These are phyloP conservation scores for Kluyveromyces marxianus DNA, from an alignment of 1,139 yeast genomes.

Conservation along the genomic window DNA sequence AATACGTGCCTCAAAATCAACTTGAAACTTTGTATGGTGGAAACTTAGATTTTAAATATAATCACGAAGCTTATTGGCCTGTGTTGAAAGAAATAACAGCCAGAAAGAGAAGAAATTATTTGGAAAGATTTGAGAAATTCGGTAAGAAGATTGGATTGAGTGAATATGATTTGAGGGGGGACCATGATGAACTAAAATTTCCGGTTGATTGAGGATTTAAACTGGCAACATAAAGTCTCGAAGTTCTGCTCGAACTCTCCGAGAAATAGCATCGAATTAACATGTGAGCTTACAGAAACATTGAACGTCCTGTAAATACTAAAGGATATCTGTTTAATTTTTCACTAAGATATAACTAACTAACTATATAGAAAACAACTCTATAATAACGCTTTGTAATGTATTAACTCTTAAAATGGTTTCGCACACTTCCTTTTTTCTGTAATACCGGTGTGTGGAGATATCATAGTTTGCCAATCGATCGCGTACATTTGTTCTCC, in stretches of 20 bases:
- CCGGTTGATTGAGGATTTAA: slow-evolving; percentile 25
- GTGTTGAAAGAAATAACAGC: slow-evolving; percentile 53
- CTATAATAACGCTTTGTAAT: too few species aligned
- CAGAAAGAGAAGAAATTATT: slow-evolving; percentile 46
- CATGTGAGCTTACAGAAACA: too few species aligned
- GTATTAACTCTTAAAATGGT: slow-evolving; percentile 42
- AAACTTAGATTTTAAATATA: slow-evolving; percentile 68
- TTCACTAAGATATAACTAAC: too few species aligned
- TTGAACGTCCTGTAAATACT: too few species aligned
- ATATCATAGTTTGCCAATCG: slow-evolving; percentile 95
- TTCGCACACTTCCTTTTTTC: slow-evolving; percentile 91
- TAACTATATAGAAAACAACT: too few species aligned
- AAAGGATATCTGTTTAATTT: too few species aligned
- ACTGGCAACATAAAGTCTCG: background rate
- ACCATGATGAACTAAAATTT: slow-evolving; percentile 37
- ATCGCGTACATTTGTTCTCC: slow-evolving; percentile 83
- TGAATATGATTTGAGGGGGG: slow-evolving; percentile 72
- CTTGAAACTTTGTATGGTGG: slow-evolving; percentile 85
- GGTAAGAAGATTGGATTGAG: slow-evolving; percentile 74
- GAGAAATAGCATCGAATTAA: too few species aligned
- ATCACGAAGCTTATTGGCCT: slow-evolving; percentile 77
- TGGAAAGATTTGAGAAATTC: slow-evolving; percentile 54
- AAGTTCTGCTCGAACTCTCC: background rate
- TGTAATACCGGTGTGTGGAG: slow-evolving; percentile 64
- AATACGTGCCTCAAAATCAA: slow-evolving; percentile 75